Evolutionary conservation across 163 green algal genomes (phyloP).

Genomic region (Scenedesmus sp.): DNA sequence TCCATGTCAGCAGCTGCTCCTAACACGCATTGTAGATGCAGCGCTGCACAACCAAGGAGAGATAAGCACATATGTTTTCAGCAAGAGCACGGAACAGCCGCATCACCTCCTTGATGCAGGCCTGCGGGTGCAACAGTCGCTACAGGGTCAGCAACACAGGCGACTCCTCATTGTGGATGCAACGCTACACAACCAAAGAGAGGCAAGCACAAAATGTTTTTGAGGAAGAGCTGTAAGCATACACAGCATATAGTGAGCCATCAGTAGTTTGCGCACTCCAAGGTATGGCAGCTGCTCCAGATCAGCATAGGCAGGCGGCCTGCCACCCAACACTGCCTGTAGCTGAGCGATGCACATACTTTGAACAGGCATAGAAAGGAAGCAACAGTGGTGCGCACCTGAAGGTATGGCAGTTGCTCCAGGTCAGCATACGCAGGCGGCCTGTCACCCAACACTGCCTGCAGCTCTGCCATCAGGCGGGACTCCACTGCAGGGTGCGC

Average conservation of each 20-base stretch:
- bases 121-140: slow-evolving; percentile 65
- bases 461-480: slow-evolving; percentile 58
- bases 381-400: slow-evolving; percentile 35
- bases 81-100: slow-evolving; percentile 82
- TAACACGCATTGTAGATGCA: no score
- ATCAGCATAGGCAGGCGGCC: slow-evolving; percentile 70
- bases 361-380: neutral
- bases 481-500: slow-evolving; percentile 77
- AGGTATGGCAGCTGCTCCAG: slow-evolving; percentile 74
- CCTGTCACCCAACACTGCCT: slow-evolving; percentile 46
- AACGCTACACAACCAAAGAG: no score
- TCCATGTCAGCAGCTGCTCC: neutral
- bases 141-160: no score
- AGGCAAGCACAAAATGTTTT: no score
- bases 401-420: slow-evolving; percentile 69
- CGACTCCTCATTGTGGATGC: no score
- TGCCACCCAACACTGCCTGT: slow-evolving; percentile 42
- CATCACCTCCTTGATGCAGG: slow-evolving; percentile 75
- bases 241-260: neutral
- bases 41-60: no score
- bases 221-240: neutral
- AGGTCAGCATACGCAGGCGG: slow-evolving; percentile 73
- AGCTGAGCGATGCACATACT: slow-evolving; percentile 58
- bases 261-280: no score
- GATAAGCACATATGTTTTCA: slow-evolving; percentile 74